Conservation (phyloP, 768 basidiomycete genomes). For the Xerocomus brunneocitrinus region DNA sequence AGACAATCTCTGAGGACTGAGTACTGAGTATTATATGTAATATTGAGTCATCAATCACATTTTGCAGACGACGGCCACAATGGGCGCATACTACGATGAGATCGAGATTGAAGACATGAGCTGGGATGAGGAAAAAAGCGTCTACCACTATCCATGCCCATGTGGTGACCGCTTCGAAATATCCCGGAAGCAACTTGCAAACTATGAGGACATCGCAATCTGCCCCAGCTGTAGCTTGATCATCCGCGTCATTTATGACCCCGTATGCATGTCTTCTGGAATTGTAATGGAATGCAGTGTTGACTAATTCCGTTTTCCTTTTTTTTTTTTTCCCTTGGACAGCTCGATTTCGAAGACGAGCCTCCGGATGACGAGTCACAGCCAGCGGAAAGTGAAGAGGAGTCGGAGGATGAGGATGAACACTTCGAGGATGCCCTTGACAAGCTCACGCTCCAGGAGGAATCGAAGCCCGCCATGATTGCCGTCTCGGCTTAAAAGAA, state of each 20-base stretch:
- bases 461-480: conserved; percentile 7
- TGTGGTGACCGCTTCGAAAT: conserved; percentile 99
- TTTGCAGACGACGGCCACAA: conserved; percentile 22
- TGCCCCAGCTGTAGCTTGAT: conserved; percentile 96
- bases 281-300: neutral
- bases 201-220: conserved; percentile 91
- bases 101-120: conserved; percentile 96
- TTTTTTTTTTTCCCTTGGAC: neutral
- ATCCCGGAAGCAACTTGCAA: conserved; percentile 71
- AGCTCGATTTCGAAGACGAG: conserved; percentile 87
- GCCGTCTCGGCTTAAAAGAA: conserved; percentile 16
- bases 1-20: no score
- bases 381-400: conserved; percentile 27
- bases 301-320: neutral
- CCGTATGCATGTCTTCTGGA: conserved; percentile 51
- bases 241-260: conserved; percentile 91
- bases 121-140: conserved; percentile 76
- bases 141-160: conserved; percentile 96
- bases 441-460: conserved; percentile 38
- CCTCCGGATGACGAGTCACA: conserved; percentile 45
- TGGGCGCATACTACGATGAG: conserved; percentile 93
- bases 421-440: conserved; percentile 66
- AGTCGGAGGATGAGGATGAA: conserved; percentile 33
- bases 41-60: neutral
- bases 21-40: no score